phyloP scores from a whole-genome alignment of 257 asterid genomes.

The Sherardia arvensis region DNA sequence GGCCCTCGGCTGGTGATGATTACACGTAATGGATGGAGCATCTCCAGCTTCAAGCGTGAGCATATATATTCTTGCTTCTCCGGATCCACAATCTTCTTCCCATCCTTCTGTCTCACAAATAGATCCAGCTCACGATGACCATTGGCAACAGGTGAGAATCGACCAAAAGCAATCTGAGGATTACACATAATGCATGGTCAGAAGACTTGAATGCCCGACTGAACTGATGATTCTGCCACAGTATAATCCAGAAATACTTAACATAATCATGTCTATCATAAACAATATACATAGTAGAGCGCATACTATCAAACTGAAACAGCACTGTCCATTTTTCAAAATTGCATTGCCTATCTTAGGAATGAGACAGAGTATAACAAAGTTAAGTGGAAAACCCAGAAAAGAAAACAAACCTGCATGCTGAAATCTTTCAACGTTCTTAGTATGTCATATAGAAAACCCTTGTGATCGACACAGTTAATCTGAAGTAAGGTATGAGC shows the following conservation, averaged over 20 bases:
- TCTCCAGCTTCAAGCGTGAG: constrained; percentile 51
- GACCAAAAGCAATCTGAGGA: constrained; percentile 64
- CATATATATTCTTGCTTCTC: constrained; percentile 60
- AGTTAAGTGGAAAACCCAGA: background rate
- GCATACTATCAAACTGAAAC: background rate
- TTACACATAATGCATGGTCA: background rate
- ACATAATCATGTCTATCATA: background rate
- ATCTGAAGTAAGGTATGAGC: constrained; percentile 86
- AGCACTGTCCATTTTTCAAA: background rate
- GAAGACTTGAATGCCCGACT: background rate
- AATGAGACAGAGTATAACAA: background rate
- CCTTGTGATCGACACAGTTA: constrained; percentile 67
- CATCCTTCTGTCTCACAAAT: constrained; percentile 57
- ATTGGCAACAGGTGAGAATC: constrained; percentile 47
- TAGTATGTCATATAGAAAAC: constrained; percentile 72
- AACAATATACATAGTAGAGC: background rate
- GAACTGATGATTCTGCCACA: background rate
- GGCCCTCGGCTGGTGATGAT: constrained; percentile 65
- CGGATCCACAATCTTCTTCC: constrained; percentile 72
- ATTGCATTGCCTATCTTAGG: background rate
- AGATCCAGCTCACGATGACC: constrained; percentile 67
- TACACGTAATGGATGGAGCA: constrained; percentile 83
- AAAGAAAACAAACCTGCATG: constrained; percentile 41
- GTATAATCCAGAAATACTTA: background rate
- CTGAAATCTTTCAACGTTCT: constrained; percentile 65